A percentile compares a stretch with the other conserved stretches of the same genome.
Evolutionary conservation across 23 red algal species (phyloP).

Genomic region (Gracilaria gracilis): DNA sequence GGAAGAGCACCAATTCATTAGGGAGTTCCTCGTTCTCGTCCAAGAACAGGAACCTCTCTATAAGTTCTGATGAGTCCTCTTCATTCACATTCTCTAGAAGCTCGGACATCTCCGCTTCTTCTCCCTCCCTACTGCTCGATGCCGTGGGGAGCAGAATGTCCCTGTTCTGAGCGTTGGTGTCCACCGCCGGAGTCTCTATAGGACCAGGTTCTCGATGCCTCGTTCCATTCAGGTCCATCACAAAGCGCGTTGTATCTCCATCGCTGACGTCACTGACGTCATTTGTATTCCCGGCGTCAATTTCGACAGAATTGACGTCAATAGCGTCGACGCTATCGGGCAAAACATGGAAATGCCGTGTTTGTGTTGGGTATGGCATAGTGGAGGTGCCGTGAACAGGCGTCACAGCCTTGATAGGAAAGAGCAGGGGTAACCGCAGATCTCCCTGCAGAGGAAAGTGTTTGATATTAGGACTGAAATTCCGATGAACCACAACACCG

Average conservation of each 20-base stretch:
- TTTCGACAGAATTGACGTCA: not conserved
- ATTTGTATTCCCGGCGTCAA: not conserved
- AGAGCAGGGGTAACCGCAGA: not conserved
- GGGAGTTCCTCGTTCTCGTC: constrained; percentile 1
- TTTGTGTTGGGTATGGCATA: too few relatives aligned
- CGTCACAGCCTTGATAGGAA: too few relatives aligned
- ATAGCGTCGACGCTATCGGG: not conserved
- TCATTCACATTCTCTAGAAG: not conserved
- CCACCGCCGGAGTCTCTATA: not conserved
- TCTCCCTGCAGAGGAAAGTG: not conserved
- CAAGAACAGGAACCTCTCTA: not conserved
- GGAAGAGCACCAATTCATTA: not conserved
- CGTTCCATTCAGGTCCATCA: not conserved
- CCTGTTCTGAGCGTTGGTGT: not conserved
- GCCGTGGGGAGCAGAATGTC: too few relatives aligned
- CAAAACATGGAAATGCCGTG: too few relatives aligned
- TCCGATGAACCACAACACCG: not conserved
- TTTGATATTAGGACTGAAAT: not conserved
- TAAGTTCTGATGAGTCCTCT: not conserved
- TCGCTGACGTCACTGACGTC: not conserved
- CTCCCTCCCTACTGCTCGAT: too few relatives aligned
- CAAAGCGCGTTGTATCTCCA: not conserved
- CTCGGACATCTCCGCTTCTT: not conserved
- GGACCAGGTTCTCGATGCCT: not conserved
- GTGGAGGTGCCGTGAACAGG: too few relatives aligned